These are phyloP conservation scores for Fusarium fracticaudum DNA, from an alignment of 2,329 filamentous ascomycete genomes.

Conservation along the genomic window DNA sequence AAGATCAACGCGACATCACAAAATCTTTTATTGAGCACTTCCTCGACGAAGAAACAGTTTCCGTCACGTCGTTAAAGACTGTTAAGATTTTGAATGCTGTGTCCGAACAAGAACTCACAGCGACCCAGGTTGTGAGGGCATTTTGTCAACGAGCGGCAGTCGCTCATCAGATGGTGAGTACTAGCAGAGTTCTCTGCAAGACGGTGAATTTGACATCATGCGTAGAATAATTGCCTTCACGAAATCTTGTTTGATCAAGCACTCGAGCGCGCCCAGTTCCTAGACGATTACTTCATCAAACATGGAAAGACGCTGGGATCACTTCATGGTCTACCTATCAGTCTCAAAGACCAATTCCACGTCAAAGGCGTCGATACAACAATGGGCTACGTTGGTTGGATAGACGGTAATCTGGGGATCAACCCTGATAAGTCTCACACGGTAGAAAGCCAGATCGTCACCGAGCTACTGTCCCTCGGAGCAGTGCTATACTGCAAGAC, in stretches of 20 bases:
- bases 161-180: slow-evolving; percentile 63
- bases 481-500: slow-evolving; percentile 42
- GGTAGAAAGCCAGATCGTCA: slow-evolving; percentile 33
- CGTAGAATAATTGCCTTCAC: slow-evolving; percentile 28
- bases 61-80: slow-evolving; percentile 18
- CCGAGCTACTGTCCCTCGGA: slow-evolving; percentile 29
- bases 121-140: slow-evolving; percentile 58
- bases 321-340: slow-evolving; percentile 37
- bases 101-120: neutral
- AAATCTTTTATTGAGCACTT: slow-evolving; percentile 34
- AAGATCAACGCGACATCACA: slow-evolving; percentile 17
- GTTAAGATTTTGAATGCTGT: slow-evolving; percentile 3
- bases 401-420: slow-evolving; percentile 9
- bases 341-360: slow-evolving; percentile 68
- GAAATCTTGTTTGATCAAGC: slow-evolving; percentile 35
- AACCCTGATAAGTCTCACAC: neutral
- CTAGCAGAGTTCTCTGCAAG: slow-evolving; percentile 50
- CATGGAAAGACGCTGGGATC: slow-evolving; percentile 23
- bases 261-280: slow-evolving; percentile 9
- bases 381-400: slow-evolving; percentile 51
- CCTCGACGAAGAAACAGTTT: neutral
- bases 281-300: slow-evolving; percentile 17
- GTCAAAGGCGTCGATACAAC: slow-evolving; percentile 62
- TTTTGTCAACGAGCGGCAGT: slow-evolving; percentile 60
- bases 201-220: neutral